Conservation (phyloP, 2,329 filamentous ascomycete genomes). For the Epichloe festucae region DNA sequence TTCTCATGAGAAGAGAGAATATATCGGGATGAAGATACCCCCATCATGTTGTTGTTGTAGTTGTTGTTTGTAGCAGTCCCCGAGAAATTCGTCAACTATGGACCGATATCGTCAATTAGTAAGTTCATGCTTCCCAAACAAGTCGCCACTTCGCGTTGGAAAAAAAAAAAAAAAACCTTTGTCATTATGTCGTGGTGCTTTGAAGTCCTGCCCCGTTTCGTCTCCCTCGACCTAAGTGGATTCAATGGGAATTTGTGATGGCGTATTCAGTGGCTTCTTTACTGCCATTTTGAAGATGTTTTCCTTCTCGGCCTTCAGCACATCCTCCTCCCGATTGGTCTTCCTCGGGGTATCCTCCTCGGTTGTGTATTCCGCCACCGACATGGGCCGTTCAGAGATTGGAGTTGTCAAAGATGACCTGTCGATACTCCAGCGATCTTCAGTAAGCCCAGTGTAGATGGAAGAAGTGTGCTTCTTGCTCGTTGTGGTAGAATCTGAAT, state of each 20-base stretch:
- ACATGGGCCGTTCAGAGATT: slow-evolving; percentile 23
- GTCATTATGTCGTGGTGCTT: slow-evolving; percentile 1
- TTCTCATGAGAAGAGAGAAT: background rate
- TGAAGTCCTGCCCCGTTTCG: background rate
- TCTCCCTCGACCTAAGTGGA: background rate
- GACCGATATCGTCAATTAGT: background rate
- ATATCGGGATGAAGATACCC: background rate
- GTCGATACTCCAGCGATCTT: slow-evolving; percentile 25
- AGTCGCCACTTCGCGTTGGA: background rate
- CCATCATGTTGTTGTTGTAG: background rate
- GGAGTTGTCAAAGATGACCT: slow-evolving; percentile 25
- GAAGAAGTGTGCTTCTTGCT: slow-evolving; percentile 24
- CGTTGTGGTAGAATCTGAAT: slow-evolving; percentile 15
- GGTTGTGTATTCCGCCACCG: slow-evolving; percentile 18
- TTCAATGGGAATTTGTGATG: background rate
- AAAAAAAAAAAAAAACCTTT: background rate
- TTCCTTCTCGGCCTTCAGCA: background rate
- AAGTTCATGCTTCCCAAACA: background rate
- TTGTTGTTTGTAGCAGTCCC: background rate
- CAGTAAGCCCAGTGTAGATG: slow-evolving; percentile 24
- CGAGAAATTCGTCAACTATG: background rate
- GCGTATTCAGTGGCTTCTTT: background rate
- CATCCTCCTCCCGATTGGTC: slow-evolving; percentile 11
- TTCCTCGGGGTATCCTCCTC: slow-evolving; percentile 21
- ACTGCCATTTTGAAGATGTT: background rate